phyloP scores from a whole-genome alignment of 306 rosid species.

The Dryas octopetala region DNA sequence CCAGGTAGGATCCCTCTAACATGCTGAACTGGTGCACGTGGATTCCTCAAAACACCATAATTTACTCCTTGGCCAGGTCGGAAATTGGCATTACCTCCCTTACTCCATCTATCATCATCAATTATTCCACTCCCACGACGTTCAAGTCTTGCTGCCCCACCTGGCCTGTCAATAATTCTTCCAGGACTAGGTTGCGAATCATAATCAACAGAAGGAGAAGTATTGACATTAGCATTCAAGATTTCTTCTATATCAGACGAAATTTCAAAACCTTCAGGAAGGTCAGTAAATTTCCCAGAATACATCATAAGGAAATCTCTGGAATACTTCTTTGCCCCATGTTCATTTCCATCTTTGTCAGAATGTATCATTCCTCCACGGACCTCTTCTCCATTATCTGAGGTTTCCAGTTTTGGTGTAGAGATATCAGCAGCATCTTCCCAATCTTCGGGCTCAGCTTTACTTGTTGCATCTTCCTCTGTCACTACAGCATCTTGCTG shows the following conservation, averaged over 20 bases:
- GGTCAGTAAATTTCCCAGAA: constrained; percentile 52
- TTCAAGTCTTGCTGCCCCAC: constrained; percentile 63
- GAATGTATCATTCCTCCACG: constrained; percentile 9
- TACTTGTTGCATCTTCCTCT: constrained; percentile 41
- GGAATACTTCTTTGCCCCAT: constrained; percentile 61
- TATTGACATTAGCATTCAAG: constrained; percentile 34
- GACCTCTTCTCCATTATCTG: constrained; percentile 35
- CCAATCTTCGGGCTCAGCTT: constrained; percentile 90
- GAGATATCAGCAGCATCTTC: constrained; percentile 94
- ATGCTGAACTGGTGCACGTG: constrained; percentile 55
- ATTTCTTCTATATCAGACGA: constrained; percentile 43
- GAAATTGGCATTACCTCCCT: constrained; percentile 54
- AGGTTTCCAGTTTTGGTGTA: constrained; percentile 59
- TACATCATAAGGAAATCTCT: constrained; percentile 85
- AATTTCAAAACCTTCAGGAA: constrained; percentile 69
- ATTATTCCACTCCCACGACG: constrained; percentile 60
- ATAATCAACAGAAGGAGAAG: constrained; percentile 49
- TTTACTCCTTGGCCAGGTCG: constrained; percentile 70
- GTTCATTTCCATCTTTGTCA: constrained; percentile 47
- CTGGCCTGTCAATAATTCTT: constrained; percentile 54
- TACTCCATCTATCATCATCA: constrained; percentile 83
- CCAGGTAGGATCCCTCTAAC: constrained; percentile 73
- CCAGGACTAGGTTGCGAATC: constrained; percentile 74
- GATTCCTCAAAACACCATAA: constrained; percentile 70
- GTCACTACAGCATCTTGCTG: constrained; percentile 32